Base-by-base conservation (phyloP, 768 basidiomycete species). In the Clavulina sp. region DNA sequence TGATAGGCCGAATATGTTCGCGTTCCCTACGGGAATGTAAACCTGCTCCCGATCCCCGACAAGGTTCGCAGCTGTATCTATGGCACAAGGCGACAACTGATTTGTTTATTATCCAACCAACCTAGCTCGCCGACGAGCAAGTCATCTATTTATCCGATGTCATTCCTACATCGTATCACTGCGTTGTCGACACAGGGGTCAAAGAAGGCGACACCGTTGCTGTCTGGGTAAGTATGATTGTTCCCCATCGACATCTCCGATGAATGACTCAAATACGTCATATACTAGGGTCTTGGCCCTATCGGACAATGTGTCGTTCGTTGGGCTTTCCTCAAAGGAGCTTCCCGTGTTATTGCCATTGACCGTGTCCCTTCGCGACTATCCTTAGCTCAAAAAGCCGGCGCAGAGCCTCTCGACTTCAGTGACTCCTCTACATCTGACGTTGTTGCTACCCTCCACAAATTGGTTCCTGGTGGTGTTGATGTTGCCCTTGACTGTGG, bases 131-230 rank as follows among this genome's bases (percentile, higher is more conserved):
- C 2, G 75, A 84, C 63, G 80, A 84, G 65, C 69, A 74, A 54
- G 75, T 66, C 0, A 56, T 77, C 1, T 76, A 71, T 59, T 68
- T 78, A 4, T 76, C 73, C 5, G 76, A 80, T 51, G 70, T 86
- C 36, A 66, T 84, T 4, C 75, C 77, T 1, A 85, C 83, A 0
- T 75, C 75, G 13, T 86, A 84, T 62, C 81, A 88, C 63, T 67
- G 71, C 21, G 78, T 86, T 23, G 73, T 76, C 19, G 81, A 84
- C 60, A 80, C 80, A 0, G 77, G 77, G 3, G 78, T 87, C n/a
- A 69, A 77, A 41, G 63, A 77, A 56, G 83, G 81, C 3, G 80
- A 84, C 56, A 67, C 74, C 13, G 80, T 84, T 50, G 80, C 74
- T 21, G 70, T 84, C 16, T 83, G 81, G 81, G 78, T 77, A 57